Conservation (phyloP, 805 yeast genomes). For the Yarrowia sp. region DNA sequence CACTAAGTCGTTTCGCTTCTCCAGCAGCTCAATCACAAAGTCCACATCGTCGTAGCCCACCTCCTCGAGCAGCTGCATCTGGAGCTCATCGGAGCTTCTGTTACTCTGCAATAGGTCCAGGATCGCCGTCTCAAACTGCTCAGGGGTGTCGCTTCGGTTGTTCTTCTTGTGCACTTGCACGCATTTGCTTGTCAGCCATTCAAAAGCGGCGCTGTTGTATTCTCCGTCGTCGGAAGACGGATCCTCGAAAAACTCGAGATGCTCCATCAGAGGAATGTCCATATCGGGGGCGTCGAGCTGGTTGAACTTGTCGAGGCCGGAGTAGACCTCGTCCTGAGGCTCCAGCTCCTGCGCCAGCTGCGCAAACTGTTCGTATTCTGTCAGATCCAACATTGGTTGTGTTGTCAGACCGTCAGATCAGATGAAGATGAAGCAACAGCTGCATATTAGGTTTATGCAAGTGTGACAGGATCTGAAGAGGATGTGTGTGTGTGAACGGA, state of each 20-base stretch:
- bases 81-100: slow-evolving; percentile 57
- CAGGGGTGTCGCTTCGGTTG: neutral
- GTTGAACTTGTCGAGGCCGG: slow-evolving; percentile 20
- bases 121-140: slow-evolving; percentile 20
- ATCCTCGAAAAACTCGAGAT: slow-evolving; percentile 9
- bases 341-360: slow-evolving; percentile 10
- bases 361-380: slow-evolving; percentile 5
- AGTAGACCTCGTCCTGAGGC: slow-evolving; percentile 13
- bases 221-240: neutral
- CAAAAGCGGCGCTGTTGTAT: slow-evolving; percentile 16
- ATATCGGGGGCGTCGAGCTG: slow-evolving; percentile 1
- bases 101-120: slow-evolving; percentile 33
- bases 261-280: slow-evolving; percentile 25
- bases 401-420: neutral
- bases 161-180: neutral
- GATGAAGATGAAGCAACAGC: neutral
- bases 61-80: slow-evolving; percentile 70
- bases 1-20: slow-evolving; percentile 35
- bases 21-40: slow-evolving; percentile 61
- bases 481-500: no score
- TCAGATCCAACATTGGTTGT: slow-evolving; percentile 12
- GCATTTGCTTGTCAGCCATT: slow-evolving; percentile 25
- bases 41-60: slow-evolving; percentile 87
- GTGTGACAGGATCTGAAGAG: neutral
- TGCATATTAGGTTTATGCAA: slow-evolving; percentile 15